Percentiles rank a stretch among this genome's conserved stretches.
Conservation (phyloP, 2,329 filamentous ascomycete species). For the Claviceps monticola region DNA sequence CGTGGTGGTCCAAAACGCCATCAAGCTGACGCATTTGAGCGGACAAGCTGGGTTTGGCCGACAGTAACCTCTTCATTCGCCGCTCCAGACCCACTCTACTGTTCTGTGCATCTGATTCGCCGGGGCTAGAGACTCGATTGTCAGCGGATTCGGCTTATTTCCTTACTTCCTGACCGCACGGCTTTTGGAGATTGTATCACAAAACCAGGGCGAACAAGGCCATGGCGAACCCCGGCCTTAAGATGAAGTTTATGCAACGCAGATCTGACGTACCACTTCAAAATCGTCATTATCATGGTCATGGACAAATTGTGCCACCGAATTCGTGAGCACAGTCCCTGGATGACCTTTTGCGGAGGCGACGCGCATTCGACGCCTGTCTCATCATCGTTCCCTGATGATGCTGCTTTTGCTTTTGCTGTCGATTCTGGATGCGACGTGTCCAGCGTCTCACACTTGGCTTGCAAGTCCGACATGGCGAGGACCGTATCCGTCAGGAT, state of each 20-base stretch:
- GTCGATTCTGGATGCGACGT: neutral
- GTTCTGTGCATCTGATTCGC: slow-evolving; percentile 22
- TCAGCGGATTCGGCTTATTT: neutral
- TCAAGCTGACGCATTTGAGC: slow-evolving; percentile 16
- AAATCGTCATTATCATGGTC: slow-evolving; percentile 25
- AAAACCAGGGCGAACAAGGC: neutral
- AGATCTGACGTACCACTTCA: slow-evolving; percentile 20
- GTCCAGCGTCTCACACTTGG: slow-evolving; percentile 13
- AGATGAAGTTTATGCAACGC: neutral
- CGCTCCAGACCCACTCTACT: slow-evolving; percentile 20
- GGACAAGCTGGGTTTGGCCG: slow-evolving; percentile 21
- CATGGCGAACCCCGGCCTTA: neutral
- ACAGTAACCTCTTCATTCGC: slow-evolving; percentile 20
- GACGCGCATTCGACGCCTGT: neutral
- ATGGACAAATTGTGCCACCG: slow-evolving; percentile 26
- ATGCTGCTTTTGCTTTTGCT: neutral
- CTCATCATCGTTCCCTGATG: neutral
- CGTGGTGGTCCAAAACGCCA: slow-evolving; percentile 8
- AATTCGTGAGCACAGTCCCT: slow-evolving; percentile 18
- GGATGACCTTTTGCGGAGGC: slow-evolving; percentile 15
- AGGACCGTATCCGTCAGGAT: slow-evolving; percentile 23
- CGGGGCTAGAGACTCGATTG: slow-evolving; percentile 13
- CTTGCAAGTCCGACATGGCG: slow-evolving; percentile 20
- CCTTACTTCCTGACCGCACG: neutral
- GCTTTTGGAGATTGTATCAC: neutral